phyloP scores from a whole-genome alignment of 805 yeast species.

The Myxozyma nipponensis region DNA sequence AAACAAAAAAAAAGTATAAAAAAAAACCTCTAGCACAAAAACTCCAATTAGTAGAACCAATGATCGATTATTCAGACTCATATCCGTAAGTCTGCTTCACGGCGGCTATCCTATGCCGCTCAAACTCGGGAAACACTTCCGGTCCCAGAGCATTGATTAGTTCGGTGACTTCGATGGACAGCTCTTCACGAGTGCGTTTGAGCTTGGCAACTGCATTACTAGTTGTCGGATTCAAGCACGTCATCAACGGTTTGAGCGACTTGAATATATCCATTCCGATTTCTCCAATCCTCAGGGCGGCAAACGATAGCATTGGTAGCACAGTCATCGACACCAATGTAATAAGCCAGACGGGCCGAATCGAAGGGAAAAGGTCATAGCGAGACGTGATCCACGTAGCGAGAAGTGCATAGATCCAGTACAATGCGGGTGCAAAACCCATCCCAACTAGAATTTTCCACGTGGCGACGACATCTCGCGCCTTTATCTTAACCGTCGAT shows the following conservation, averaged over 20 bases:
- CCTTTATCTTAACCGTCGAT: slow-evolving; percentile 86
- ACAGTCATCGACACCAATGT: slow-evolving; percentile 55
- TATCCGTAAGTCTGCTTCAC: background rate
- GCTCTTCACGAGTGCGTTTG: slow-evolving; percentile 55
- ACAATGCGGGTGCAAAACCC: slow-evolving; percentile 84
- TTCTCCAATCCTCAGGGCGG: slow-evolving; percentile 91
- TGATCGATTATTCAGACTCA: background rate
- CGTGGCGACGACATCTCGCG: slow-evolving; percentile 91
- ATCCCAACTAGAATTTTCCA: slow-evolving; percentile 91
- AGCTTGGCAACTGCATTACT: slow-evolving; percentile 47
- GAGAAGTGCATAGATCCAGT: slow-evolving; percentile 66
- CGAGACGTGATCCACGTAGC: slow-evolving; percentile 39
- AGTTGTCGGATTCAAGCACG: slow-evolving; percentile 40
- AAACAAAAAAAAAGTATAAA: background rate
- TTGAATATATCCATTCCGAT: slow-evolving; percentile 86
- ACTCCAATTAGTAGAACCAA: background rate
- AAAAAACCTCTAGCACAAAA: background rate
- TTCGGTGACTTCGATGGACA: slow-evolving; percentile 72
- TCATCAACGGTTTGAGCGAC: slow-evolving; percentile 73
- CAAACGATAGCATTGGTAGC: slow-evolving; percentile 70
- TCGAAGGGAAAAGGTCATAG: slow-evolving; percentile 31
- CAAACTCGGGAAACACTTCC: slow-evolving; percentile 80
- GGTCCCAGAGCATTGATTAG: slow-evolving; percentile 80
- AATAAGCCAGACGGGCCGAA: slow-evolving; percentile 36
- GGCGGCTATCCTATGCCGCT: slow-evolving; percentile 28